Percentiles rank a stretch among this genome's conserved stretches.
Evolutionary conservation across 768 basidiomycete genomes (phyloP).

Genomic region (Podaxis sp.): DNA sequence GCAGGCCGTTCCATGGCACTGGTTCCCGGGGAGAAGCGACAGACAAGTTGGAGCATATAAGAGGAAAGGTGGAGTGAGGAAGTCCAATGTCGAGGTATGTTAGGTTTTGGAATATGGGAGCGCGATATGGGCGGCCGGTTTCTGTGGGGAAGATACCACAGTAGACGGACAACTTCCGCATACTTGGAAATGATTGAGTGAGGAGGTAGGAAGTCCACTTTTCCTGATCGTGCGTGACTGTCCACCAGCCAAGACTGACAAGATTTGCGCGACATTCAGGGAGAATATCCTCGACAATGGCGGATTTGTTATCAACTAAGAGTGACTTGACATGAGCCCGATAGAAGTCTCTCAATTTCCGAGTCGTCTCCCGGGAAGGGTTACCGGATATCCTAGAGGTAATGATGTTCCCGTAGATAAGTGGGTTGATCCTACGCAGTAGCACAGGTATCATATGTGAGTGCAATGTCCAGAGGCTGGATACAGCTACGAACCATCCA

Average conservation of each 20-base stretch:
- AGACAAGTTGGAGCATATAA: not conserved
- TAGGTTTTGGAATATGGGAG: not conserved
- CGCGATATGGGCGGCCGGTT: not conserved
- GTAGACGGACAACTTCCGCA: not conserved
- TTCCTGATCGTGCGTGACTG: not conserved
- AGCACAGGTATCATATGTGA: not conserved
- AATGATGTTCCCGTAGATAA: not conserved
- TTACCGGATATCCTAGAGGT: not conserved
- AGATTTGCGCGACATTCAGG: not conserved
- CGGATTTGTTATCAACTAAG: not conserved
- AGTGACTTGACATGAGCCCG: not conserved
- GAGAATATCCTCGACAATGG: not conserved
- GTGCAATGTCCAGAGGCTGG: not conserved
- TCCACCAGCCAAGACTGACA: not conserved
- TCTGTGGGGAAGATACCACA: not conserved
- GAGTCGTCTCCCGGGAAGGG: not conserved
- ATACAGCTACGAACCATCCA: not conserved
- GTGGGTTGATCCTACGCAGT: not conserved
- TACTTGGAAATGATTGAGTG: not conserved
- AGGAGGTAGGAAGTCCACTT: not conserved
- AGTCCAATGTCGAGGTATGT: slow-evolving; percentile 1
- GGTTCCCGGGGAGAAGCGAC: not conserved
- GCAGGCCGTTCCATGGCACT: not conserved
- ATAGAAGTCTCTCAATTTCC: not conserved
- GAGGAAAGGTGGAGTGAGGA: not conserved